Percentiles rank a stretch among this genome's conserved stretches.
Conservation (phyloP, 2,329 filamentous ascomycete species). For the Sphaerulina musiva region DNA sequence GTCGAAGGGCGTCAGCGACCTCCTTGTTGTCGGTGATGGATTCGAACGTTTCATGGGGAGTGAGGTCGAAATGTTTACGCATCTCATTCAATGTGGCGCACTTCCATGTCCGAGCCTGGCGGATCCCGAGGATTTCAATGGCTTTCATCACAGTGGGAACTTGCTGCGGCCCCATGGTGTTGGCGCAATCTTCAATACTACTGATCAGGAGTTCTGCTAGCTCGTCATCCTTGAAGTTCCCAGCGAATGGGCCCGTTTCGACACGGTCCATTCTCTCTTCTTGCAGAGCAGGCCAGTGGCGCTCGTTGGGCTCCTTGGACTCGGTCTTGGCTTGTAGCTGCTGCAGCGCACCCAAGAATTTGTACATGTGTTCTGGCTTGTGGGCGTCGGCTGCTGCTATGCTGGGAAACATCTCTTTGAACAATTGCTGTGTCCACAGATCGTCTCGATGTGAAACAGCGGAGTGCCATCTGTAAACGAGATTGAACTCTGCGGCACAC, state of each 20-base stretch:
- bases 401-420: constrained; percentile 31
- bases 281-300: constrained; percentile 32
- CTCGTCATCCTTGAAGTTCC: constrained; percentile 53
- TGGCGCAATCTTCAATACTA: constrained; percentile 56
- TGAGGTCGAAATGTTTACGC: constrained; percentile 56
- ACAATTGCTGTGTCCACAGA: constrained; percentile 40
- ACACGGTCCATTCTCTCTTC: constrained; percentile 26
- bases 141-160: constrained; percentile 53
- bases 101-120: constrained; percentile 57
- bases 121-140: constrained; percentile 58
- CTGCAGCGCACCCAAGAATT: constrained; percentile 28
- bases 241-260: constrained; percentile 37
- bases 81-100: constrained; percentile 59
- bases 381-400: constrained; percentile 22
- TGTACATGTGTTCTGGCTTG: constrained; percentile 25
- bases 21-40: constrained; percentile 54
- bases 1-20: constrained; percentile 51
- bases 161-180: constrained; percentile 54
- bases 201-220: constrained; percentile 51
- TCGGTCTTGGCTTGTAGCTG: constrained; percentile 28
- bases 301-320: constrained; percentile 27
- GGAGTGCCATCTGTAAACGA: constrained; percentile 49
- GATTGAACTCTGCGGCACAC: constrained; percentile 48
- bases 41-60: constrained; percentile 51
- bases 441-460: constrained; percentile 42